A percentile compares a stretch with the other conserved stretches of the same genome.
phyloP scores from a whole-genome alignment of 2,329 filamentous ascomycete species.

The Chaetomium sp. region DNA sequence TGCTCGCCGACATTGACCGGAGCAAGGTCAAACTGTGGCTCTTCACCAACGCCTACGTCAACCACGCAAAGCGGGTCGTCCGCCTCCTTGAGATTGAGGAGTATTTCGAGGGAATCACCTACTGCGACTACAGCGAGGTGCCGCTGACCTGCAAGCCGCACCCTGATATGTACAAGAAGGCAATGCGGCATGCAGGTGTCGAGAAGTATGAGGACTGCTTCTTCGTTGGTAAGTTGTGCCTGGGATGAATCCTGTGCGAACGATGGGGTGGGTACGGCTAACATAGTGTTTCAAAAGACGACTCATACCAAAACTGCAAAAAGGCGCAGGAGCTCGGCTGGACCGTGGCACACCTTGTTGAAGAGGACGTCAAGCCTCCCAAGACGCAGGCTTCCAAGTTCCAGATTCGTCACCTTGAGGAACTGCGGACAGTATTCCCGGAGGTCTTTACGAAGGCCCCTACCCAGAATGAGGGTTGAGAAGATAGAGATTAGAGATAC shows the following conservation, averaged over 20 bases:
- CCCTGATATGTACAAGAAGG: conserved; percentile 76
- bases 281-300: conserved; percentile 50
- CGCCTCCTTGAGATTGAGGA: conserved; percentile 76
- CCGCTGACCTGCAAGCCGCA: conserved; percentile 84
- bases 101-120: conserved; percentile 90
- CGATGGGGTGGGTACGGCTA: neutral
- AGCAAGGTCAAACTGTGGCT: conserved; percentile 86
- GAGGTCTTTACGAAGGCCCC: conserved; percentile 65
- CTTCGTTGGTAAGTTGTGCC: conserved; percentile 71
- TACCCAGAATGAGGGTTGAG: neutral
- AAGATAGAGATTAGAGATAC: too few species aligned
- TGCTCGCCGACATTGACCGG: conserved; percentile 77
- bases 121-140: conserved; percentile 73
- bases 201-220: conserved; percentile 67
- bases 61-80: conserved; percentile 76
- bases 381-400: conserved; percentile 60
- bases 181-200: conserved; percentile 76
- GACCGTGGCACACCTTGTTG: conserved; percentile 79
- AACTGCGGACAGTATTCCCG: conserved; percentile 71
- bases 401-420: conserved; percentile 68
- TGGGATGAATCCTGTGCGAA: neutral
- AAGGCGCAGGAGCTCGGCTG: conserved; percentile 75
- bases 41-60: conserved; percentile 93
- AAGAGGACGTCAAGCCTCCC: conserved; percentile 62
- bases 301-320: conserved; percentile 76